Conservation (phyloP, 23 red algal genomes). For the Gracilaria domingensis region DNA sequence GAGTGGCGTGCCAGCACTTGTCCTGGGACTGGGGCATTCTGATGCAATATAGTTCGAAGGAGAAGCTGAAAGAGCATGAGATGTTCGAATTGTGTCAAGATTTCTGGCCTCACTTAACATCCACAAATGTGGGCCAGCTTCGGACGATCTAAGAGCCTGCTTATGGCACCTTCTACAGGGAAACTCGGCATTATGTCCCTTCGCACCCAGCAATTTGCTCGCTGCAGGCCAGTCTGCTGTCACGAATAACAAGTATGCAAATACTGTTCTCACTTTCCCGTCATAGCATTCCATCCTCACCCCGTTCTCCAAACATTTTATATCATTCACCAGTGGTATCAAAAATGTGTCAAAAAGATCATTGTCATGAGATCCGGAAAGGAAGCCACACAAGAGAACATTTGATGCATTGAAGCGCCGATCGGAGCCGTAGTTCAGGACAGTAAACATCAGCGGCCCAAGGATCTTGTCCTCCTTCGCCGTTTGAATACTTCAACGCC, state of each 20-base stretch:
- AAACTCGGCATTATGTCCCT: constrained; percentile 18
- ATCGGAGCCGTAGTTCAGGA: constrained; percentile 1
- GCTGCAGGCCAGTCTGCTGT: constrained; percentile 18
- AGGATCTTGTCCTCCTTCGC: background rate
- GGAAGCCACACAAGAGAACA: background rate
- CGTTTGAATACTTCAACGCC: constrained; percentile 32
- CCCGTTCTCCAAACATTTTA: constrained; percentile 8
- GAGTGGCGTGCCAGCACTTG: background rate
- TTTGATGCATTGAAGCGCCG: constrained; percentile 14
- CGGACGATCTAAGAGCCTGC: background rate
- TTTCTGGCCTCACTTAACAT: background rate
- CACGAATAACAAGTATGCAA: background rate
- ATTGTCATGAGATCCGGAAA: constrained; percentile 17
- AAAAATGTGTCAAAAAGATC: constrained; percentile 3
- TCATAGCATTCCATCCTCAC: background rate
- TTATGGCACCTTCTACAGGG: constrained; percentile 1
- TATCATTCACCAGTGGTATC: background rate
- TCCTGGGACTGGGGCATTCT: background rate
- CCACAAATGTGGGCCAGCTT: background rate
- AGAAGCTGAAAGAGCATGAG: background rate
- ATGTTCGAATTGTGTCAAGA: background rate
- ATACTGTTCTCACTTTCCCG: background rate
- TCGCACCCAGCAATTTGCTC: constrained; percentile 1
- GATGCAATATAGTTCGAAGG: background rate
- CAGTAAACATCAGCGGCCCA: constrained; percentile 38